Evolutionary conservation across 768 basidiomycete species (phyloP), one percentile per base, ranked within the genome.

Genomic region (Tremella fuciformis): DNA sequence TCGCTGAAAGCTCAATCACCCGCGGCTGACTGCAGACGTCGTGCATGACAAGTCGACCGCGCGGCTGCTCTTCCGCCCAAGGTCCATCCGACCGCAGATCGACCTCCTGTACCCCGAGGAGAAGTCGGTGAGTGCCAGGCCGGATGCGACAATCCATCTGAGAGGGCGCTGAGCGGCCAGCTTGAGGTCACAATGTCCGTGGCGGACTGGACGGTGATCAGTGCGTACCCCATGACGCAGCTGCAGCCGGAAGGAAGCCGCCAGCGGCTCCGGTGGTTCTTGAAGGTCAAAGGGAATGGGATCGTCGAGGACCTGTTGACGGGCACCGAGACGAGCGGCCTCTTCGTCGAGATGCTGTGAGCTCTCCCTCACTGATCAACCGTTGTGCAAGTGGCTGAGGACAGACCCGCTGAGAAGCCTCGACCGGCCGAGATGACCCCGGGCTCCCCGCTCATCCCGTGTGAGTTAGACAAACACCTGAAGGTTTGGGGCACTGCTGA

Each of bases 261-360:
- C n/a, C 67, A 70, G n/a, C 38, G 62, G 18, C 52, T 75, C 13
- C 52, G 73, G 42, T 75, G 73, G 73, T 75, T 75, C 50, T 44
- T 70, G 15, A 58, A 66, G 29, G 69, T 70, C n/a, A 53, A 59
- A 25, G 55, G 62, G 1, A 63, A 63, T 8, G 73, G 71, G 18
- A 58, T 54, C 6, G 64, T 75, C 19, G 69, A 69, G 37, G 73
- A 75, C 38, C 62, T 75, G 42, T 48, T 75, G 55, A 67, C 69
- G 7, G 73, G 73, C 3, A 67, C 67, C 3, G 62, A 68, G 51
- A 50, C 66, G 8, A 70, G 58, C 58, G 67, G 71, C 2, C 38
- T 75, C 9, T 75, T 70, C 38, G 58, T 69, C 42, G 71, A 75
- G 49, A 60, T 70, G 29, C 55, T 70, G 73, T 72, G 39, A 62